Base-by-base conservation (phyloP, 2,329 filamentous ascomycete species). In the Colletotrichum eleusines region DNA sequence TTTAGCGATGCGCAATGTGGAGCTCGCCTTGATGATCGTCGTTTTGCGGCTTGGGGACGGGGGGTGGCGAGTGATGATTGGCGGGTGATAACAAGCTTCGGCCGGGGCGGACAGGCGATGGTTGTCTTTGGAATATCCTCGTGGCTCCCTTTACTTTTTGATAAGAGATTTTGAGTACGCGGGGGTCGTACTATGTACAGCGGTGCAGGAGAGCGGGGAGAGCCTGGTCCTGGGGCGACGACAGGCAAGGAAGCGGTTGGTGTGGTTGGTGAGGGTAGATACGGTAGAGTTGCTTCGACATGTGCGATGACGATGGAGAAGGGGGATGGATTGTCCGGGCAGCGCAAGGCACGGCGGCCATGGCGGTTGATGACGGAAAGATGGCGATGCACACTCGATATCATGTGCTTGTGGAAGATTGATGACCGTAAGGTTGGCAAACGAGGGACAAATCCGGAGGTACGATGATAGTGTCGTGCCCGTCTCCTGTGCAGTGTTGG, bases 101-200 rank as follows among this genome's bases (percentile, higher is more conserved):
- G 53, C 33, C 53, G 60, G 40, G 53, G 58, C 68, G 68, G 64
- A 50, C 68, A 71, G 68, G 68, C 58, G 33, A 68, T 68, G 64
- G 64, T 46, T 68, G 68, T 63, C 51, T 33, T 53, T 44, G 33
- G 38, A 46, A 16, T 63, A 58, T 58, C 68, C 63, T 62, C 67
- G 63, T 71, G 68, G 33, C 58, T 63, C n/a, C 16, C 23, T 53
- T 62, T 51, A 42, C 51, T 48, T 55, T n/a, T n/a, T 26, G 54
- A 68, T 68, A 68, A 63, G 68, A 62, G 51, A 71, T 28, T 63
- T 26, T 68, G 64, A 59, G 31, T 55, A 50, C 51, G 58, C 64
- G 64, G 68, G 63, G 35, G 46, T 40, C 20, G 20, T 46, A 20
- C 8, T 1, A 20, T n/a, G 31, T 4, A 33, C 31, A 33, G 7